phyloP scores from a whole-genome alignment of 1,139 yeast species.

The Hansenula anomala region DNA sequence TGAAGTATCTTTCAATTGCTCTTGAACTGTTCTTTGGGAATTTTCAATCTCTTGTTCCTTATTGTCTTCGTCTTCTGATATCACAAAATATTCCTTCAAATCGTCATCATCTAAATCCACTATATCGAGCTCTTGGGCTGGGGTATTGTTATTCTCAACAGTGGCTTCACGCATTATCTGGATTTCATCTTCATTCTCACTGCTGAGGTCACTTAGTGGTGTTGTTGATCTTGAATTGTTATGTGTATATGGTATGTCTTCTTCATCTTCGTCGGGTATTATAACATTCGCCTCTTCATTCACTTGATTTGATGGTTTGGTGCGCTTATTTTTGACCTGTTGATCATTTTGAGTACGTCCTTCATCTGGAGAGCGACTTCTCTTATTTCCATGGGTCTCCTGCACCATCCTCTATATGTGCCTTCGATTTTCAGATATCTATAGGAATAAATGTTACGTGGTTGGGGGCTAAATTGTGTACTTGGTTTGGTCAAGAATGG shows the following conservation, averaged over 20 bases:
- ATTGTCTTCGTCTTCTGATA: conserved; percentile 15
- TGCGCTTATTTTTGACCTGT: background rate
- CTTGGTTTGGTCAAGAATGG: too few relatives aligned
- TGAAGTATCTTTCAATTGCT: conserved; percentile 26
- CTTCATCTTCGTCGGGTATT: conserved; percentile 17
- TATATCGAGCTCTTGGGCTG: background rate
- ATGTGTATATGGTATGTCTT: conserved; percentile 22
- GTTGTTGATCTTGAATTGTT: conserved; percentile 14
- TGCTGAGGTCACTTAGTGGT: conserved; percentile 8
- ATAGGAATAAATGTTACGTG: too few relatives aligned
- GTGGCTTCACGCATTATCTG: background rate
- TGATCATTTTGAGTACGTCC: too few relatives aligned
- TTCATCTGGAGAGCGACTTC: too few relatives aligned
- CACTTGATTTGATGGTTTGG: background rate
- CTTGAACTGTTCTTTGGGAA: conserved; percentile 18
- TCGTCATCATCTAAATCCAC: conserved; percentile 2
- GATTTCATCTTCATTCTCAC: background rate
- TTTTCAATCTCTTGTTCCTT: conserved; percentile 4
- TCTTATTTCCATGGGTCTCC: too few relatives aligned
- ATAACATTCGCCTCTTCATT: background rate
- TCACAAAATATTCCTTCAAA: conserved; percentile 14
- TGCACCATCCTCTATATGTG: too few relatives aligned
- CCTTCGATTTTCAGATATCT: too few relatives aligned
- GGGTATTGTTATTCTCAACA: background rate
- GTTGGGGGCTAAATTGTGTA: too few relatives aligned